Evolutionary conservation across 2,329 filamentous ascomycete species (phyloP).

Genomic region (Drechmeria coniospora): DNA sequence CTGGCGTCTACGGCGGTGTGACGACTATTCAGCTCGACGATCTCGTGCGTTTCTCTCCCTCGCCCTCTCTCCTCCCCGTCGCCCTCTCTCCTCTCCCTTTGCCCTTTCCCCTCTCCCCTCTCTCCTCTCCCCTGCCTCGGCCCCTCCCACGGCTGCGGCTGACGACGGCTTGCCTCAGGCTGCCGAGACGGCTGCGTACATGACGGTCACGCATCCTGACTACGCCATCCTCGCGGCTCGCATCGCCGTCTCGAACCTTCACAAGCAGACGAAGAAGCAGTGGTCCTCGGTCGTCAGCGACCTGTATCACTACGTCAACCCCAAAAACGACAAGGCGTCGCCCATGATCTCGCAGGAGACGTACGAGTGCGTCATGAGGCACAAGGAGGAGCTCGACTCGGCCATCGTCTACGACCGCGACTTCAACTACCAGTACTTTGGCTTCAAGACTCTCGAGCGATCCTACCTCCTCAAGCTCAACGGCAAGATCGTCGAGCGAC

Average conservation of each 20-base stretch:
- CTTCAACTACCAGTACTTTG: conserved; percentile 99
- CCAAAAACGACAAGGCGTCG: conserved; percentile 66
- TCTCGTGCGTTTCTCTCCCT: conserved; percentile 48
- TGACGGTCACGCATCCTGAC: conserved; percentile 98
- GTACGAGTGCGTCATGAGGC: conserved; percentile 86
- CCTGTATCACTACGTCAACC: conserved; percentile 91
- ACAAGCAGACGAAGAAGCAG: conserved; percentile 99
- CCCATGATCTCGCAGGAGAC: conserved; percentile 92
- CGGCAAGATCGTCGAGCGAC: conserved; percentile 90
- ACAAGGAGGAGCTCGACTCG: conserved; percentile 94
- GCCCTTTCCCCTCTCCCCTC: background rate
- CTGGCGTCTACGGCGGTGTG: conserved; percentile 95
- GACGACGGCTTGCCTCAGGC: conserved; percentile 39
- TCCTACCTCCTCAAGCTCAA: conserved; percentile 94
- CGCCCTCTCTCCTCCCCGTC: background rate
- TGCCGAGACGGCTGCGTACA: conserved; percentile 96
- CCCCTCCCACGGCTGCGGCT: background rate
- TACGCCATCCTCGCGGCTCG: conserved; percentile 96
- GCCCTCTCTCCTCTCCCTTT: conserved; percentile 57
- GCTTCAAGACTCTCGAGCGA: conserved; percentile 97
- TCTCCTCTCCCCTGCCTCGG: conserved; percentile 2
- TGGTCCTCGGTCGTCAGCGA: conserved; percentile 93
- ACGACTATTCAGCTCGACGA: conserved; percentile 95
- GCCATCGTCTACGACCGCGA: conserved; percentile 98
- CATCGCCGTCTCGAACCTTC: conserved; percentile 97